A percentile compares a stretch with the other conserved stretches of the same genome.
phyloP scores from a whole-genome alignment of 306 rosid genomes.

The Leucaena leucocephala region DNA sequence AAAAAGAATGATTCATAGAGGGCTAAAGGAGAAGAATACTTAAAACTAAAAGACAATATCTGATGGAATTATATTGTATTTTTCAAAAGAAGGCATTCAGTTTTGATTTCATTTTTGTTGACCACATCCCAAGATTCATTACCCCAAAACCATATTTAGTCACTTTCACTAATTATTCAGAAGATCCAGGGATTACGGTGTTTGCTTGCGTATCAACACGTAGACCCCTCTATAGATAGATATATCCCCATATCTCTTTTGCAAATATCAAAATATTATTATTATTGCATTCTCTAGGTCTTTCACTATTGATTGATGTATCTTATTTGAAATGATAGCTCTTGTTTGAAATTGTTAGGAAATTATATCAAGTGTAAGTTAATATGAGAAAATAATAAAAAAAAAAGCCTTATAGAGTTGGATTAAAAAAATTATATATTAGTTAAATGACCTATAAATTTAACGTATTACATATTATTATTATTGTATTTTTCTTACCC shows the following conservation, averaged over 20 bases:
- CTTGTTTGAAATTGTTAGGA: too few relatives aligned
- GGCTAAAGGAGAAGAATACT: neutral
- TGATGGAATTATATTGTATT: neutral
- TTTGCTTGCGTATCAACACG: neutral
- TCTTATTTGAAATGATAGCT: neutral
- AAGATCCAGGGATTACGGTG: neutral
- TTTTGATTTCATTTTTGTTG: neutral
- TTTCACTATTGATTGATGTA: neutral
- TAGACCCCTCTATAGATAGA: neutral
- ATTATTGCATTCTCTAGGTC: neutral
- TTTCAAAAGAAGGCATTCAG: neutral
- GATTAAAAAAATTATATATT: too few relatives aligned
- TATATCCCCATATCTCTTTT: neutral
- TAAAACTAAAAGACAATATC: neutral
- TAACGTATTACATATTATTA: too few relatives aligned
- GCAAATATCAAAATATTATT: neutral
- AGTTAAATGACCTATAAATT: too few relatives aligned
- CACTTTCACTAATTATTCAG: conserved; percentile 5
- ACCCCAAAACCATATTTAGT: conserved; percentile 2
- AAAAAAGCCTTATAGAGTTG: too few relatives aligned
- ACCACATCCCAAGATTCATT: conserved; percentile 21
- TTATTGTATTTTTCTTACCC: too few relatives aligned
- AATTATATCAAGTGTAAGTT: too few relatives aligned
- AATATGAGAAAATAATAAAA: too few relatives aligned
- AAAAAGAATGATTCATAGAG: too few relatives aligned